Base-by-base conservation (phyloP, 148 eudicot genomes). In the Cornus controversa region DNA sequence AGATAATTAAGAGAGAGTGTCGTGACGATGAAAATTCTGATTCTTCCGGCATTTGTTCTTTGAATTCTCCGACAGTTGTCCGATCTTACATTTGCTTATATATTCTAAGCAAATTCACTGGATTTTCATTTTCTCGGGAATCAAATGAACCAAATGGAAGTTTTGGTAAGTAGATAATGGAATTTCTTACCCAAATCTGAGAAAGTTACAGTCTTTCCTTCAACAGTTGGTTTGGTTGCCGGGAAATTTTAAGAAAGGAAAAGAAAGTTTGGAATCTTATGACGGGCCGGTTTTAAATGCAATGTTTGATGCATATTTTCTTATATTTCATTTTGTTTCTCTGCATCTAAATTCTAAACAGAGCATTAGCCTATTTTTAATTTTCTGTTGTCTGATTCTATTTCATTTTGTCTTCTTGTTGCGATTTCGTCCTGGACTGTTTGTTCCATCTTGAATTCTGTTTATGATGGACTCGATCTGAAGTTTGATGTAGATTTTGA, bases 381-480 rank as follows among this genome's bases (percentile, higher is more conserved):
- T 5, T 10, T 6, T 1, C 23, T 68, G 10, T 34, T 29, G 47
- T 67, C 29, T 29, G 42, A 8, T 47, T 47, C 20, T 47, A 1
- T 54, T 8, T 53, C 22, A 70, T 27, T 70, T n/a, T 53, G 22
- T 40, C 13, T 1, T 65, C 68, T 36, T 75, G 36, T 45, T 47
- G n/a, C 64, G 37, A 77, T 77, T 27, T 10, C 36, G 20, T 58
- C 16, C n/a, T 40, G 53, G 20, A 7, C 57, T 81, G 23, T 29
- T 10, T 8, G 23, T 64, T 70, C 63, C 31, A 0, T 16, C 28
- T 71, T 22, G 62, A 63, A 76, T 73, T 84, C 26, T 60, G 36
- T 18, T 16, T 20, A 25, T 0, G 63, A 27, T 77, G 77, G 42
- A 74, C 71, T 75, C 73, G 89, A 86, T 86, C 87, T 72, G 72